phyloP scores from a whole-genome alignment of 495 filamentous ascomycete genomes.

The Trichoderma orchidacearum region DNA sequence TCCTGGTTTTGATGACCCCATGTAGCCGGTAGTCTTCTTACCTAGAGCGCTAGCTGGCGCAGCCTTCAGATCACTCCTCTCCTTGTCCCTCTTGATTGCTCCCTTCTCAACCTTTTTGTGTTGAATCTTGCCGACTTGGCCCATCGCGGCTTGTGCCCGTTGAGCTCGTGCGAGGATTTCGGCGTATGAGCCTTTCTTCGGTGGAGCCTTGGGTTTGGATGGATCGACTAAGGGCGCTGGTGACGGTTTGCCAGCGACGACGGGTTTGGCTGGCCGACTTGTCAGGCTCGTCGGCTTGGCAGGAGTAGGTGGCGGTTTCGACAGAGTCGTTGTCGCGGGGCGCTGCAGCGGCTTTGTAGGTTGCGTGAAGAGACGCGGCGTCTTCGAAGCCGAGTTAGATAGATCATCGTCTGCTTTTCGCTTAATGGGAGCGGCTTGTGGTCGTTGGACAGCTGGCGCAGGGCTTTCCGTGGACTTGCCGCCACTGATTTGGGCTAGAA shows the following conservation, averaged over 20 bases:
- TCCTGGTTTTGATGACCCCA: slow-evolving; percentile 5
- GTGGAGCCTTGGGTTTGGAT: slow-evolving; percentile 12
- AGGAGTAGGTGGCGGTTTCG: neutral
- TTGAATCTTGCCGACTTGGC: slow-evolving; percentile 38
- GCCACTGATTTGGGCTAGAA: slow-evolving; percentile 41
- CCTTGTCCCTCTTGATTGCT: slow-evolving; percentile 30
- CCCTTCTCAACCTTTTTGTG: slow-evolving; percentile 37
- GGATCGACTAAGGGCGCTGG: neutral
- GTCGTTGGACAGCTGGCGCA: slow-evolving; percentile 8
- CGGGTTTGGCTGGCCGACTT: neutral
- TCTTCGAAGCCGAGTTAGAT: neutral
- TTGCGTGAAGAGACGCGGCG: neutral
- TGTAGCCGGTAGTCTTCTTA: slow-evolving; percentile 4
- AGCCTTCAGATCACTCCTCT: slow-evolving; percentile 11
- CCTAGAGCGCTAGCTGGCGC: slow-evolving; percentile 6
- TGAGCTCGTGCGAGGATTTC: slow-evolving; percentile 57
- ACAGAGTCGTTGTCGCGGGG: neutral
- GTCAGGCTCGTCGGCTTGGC: neutral
- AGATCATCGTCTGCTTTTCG: slow-evolving; percentile 38
- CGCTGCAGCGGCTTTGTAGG: neutral
- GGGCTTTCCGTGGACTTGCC: slow-evolving; percentile 16
- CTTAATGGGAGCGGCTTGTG: slow-evolving; percentile 21
- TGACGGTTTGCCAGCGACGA: neutral
- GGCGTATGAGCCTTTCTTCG: slow-evolving; percentile 51
- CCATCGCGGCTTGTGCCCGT: slow-evolving; percentile 31